phyloP scores from a whole-genome alignment of 345 rosid species.

The Pelargonium nanum region DNA sequence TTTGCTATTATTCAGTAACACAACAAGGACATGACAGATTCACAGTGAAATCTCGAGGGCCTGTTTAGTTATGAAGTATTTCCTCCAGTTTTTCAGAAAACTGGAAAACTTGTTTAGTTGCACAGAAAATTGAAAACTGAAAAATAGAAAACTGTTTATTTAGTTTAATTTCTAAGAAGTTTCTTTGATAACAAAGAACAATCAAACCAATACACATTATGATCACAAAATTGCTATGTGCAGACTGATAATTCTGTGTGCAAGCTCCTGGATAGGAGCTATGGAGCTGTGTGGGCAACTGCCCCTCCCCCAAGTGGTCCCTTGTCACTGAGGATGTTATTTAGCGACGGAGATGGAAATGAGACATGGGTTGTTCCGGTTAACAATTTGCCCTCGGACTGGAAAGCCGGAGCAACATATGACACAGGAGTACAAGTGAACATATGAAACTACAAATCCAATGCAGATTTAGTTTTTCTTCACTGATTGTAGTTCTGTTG shows the following conservation, averaged over 20 bases:
- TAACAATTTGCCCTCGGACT: conserved; percentile 42
- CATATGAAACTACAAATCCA: neutral
- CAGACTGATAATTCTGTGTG: conserved; percentile 44
- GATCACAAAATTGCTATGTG: neutral
- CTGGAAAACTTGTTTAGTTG: too few species aligned
- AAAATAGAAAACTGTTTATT: too few species aligned
- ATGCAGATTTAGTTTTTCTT: neutral
- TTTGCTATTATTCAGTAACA: neutral
- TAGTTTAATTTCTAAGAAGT: neutral
- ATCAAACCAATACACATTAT: too few species aligned
- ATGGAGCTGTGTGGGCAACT: conserved; percentile 53
- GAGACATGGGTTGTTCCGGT: conserved; percentile 57
- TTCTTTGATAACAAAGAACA: too few species aligned
- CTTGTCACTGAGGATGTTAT: conserved; percentile 48
- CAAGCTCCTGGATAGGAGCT: conserved; percentile 43
- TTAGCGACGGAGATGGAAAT: conserved; percentile 45
- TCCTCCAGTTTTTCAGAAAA: too few species aligned
- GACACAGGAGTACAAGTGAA: conserved; percentile 52
- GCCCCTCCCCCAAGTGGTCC: conserved; percentile 50
- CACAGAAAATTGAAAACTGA: too few species aligned
- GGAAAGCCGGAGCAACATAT: conserved; percentile 56
- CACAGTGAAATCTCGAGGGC: neutral
- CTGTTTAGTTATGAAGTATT: neutral
- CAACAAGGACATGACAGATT: neutral
- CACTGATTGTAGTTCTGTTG: neutral